phyloP scores from a whole-genome alignment of 495 filamentous ascomycete species.

The Bryoglossum gracile region DNA sequence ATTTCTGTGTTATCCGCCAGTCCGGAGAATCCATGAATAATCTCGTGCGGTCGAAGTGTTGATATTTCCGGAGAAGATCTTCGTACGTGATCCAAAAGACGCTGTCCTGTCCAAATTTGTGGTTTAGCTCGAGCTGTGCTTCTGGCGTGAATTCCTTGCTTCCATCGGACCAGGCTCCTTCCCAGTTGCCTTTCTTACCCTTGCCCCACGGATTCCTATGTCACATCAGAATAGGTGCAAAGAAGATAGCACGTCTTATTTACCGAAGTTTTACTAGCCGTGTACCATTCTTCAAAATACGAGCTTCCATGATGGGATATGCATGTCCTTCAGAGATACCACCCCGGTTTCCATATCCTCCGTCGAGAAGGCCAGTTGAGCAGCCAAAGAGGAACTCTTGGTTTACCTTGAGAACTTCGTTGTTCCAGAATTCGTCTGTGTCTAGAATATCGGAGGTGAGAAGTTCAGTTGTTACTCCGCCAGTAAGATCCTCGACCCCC shows the following conservation, averaged over 20 bases:
- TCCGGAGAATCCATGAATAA: conserved; percentile 72
- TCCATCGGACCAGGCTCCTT: conserved; percentile 79
- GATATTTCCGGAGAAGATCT: conserved; percentile 84
- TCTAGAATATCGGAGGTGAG: conserved; percentile 79
- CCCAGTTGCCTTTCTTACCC: conserved; percentile 67
- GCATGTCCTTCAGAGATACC: conserved; percentile 80
- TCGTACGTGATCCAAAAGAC: conserved; percentile 65
- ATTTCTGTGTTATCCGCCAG: conserved; percentile 79
- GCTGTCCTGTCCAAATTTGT: conserved; percentile 76
- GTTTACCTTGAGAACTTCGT: conserved; percentile 80
- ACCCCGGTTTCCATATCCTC: conserved; percentile 42
- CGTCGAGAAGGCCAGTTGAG: conserved; percentile 47
- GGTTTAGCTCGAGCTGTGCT: conserved; percentile 71
- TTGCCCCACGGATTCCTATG: conserved; percentile 81
- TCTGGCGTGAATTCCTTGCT: conserved; percentile 88
- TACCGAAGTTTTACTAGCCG: conserved; percentile 53
- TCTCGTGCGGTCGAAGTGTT: conserved; percentile 77
- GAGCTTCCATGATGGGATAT: conserved; percentile 80
- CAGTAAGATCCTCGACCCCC: conserved; percentile 87
- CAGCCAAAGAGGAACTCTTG: conserved; percentile 85
- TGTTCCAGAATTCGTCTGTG: conserved; percentile 80
- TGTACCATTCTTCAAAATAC: conserved; percentile 53
- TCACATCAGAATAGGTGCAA: neutral
- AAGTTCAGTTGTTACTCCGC: conserved; percentile 79
- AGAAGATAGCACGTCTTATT: neutral